Percentiles rank a stretch among this genome's conserved stretches.
Evolutionary conservation across 1,284 basidiomycete species (phyloP).

Genomic region (Papiliotrema fonsecae): DNA sequence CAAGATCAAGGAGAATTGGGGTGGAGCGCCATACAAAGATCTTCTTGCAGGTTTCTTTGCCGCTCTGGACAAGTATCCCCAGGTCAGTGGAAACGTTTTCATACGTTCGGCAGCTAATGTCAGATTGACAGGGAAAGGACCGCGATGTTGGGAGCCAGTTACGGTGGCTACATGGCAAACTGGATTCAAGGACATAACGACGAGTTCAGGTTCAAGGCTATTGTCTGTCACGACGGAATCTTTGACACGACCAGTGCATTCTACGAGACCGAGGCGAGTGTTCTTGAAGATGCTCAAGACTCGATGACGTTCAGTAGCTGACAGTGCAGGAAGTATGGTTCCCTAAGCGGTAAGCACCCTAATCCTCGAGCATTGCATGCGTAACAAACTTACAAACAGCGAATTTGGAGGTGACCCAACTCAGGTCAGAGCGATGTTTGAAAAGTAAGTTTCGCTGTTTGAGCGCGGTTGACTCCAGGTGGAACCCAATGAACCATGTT

Average conservation of each 20-base stretch:
- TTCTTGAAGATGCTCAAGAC: no score
- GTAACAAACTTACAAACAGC: not conserved
- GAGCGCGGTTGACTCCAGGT: slow-evolving; percentile 19
- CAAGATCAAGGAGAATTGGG: slow-evolving; percentile 51
- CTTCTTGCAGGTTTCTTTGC: slow-evolving; percentile 70
- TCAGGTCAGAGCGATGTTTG: slow-evolving; percentile 30
- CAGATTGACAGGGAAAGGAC: slow-evolving; percentile 75
- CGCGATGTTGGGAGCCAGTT: slow-evolving; percentile 56
- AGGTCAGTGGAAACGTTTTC: no score
- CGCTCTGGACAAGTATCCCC: slow-evolving; percentile 63
- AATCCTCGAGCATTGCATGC: not conserved
- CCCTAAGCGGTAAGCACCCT: slow-evolving; percentile 18
- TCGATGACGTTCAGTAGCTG: not conserved
- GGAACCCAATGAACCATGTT: slow-evolving; percentile 68
- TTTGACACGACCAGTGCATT: slow-evolving; percentile 54
- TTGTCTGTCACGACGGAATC: slow-evolving; percentile 84
- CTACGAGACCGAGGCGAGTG: slow-evolving; percentile 62
- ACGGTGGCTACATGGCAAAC: slow-evolving; percentile 56
- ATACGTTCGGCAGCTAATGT: no score
- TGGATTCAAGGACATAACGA: slow-evolving; percentile 93
- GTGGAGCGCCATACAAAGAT: slow-evolving; percentile 70
- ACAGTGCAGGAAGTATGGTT: slow-evolving; percentile 34
- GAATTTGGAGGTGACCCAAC: slow-evolving; percentile 25
- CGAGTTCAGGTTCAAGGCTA: slow-evolving; percentile 71
- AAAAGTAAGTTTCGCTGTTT: slow-evolving; percentile 21